Percentiles rank a stretch among this genome's conserved stretches.
These are phyloP conservation scores for Aristolochia contorta DNA, from an alignment of 164 flowering plant genomes.

Conservation along the genomic window DNA sequence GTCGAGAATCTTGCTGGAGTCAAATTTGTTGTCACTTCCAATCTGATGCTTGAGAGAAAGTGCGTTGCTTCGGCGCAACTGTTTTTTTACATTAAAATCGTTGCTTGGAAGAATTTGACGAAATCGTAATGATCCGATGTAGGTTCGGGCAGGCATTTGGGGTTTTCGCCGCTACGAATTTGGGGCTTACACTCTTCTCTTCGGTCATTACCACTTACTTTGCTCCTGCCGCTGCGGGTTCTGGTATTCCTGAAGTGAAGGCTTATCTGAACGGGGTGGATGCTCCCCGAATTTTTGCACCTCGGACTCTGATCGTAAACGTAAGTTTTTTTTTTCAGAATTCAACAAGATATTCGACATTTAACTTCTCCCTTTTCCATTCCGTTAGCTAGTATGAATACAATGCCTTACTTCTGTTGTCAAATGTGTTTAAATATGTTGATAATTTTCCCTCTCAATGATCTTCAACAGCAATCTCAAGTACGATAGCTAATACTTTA, in stretches of 20 bases:
- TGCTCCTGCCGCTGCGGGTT: conserved; percentile 78
- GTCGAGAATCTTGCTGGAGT: conserved; percentile 77
- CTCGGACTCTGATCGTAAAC: conserved; percentile 57
- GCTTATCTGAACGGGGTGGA: conserved; percentile 94
- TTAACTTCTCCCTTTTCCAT: no score
- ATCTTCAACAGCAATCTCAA: no score
- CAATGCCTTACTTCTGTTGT: no score
- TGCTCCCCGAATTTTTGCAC: conserved; percentile 60
- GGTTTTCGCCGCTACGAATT: conserved; percentile 44
- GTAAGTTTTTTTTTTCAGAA: conserved; percentile 24
- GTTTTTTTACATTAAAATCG: neutral
- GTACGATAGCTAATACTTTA: no score
- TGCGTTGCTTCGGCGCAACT: conserved; percentile 11
- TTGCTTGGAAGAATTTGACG: neutral
- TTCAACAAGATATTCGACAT: neutral
- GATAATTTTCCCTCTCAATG: no score
- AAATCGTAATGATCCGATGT: conserved; percentile 4
- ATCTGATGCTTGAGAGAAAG: conserved; percentile 56
- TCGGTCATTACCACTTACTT: conserved; percentile 47
- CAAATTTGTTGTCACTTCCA: conserved; percentile 69
- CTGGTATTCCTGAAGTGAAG: conserved; percentile 92
- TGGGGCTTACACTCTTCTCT: conserved; percentile 58
- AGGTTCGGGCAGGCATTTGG: conserved; percentile 59
- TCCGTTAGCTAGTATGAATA: no score
- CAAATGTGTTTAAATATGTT: no score